A percentile compares a stretch with the other conserved stretches of the same genome.
These are phyloP conservation scores for Coprinopsis cinerea DNA, from an alignment of 768 basidiomycete species.

Conservation along the genomic window DNA sequence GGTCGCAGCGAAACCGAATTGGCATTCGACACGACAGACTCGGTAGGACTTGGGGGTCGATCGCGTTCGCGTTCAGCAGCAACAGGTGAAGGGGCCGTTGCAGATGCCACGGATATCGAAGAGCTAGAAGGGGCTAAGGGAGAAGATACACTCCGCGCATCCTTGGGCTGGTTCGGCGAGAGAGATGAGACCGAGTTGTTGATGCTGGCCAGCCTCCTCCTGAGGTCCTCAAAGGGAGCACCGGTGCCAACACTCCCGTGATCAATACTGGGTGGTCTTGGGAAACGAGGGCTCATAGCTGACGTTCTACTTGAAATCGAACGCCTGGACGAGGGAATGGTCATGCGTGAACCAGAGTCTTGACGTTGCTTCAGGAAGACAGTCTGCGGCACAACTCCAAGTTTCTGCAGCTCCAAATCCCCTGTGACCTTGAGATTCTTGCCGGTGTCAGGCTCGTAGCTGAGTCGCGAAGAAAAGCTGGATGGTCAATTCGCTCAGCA, in stretches of 20 bases:
- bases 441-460: constrained; percentile 56
- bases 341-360: constrained; percentile 43
- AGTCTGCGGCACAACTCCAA: constrained; percentile 86
- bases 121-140: constrained; percentile 27
- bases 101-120: constrained; percentile 14
- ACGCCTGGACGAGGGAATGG: constrained; percentile 33
- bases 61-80: too few species aligned
- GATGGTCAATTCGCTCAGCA: neutral
- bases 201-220: constrained; percentile 66
- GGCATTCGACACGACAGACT: constrained; percentile 69
- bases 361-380: constrained; percentile 53
- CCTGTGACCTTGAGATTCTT: constrained; percentile 57
- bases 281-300: constrained; percentile 42
- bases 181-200: constrained; percentile 69
- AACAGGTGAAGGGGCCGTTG: constrained; percentile 20
- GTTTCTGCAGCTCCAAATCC: constrained; percentile 76
- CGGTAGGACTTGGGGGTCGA: constrained; percentile 74
- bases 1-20: constrained; percentile 58
- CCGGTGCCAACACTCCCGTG: constrained; percentile 29
- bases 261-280: constrained; percentile 45
- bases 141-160: constrained; percentile 37
- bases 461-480: constrained; percentile 66
- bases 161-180: constrained; percentile 34
- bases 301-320: constrained; percentile 22
- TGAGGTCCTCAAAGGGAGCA: constrained; percentile 73